phyloP scores from a whole-genome alignment of 1,284 basidiomycete genomes.

The Puccinia novopanici region DNA sequence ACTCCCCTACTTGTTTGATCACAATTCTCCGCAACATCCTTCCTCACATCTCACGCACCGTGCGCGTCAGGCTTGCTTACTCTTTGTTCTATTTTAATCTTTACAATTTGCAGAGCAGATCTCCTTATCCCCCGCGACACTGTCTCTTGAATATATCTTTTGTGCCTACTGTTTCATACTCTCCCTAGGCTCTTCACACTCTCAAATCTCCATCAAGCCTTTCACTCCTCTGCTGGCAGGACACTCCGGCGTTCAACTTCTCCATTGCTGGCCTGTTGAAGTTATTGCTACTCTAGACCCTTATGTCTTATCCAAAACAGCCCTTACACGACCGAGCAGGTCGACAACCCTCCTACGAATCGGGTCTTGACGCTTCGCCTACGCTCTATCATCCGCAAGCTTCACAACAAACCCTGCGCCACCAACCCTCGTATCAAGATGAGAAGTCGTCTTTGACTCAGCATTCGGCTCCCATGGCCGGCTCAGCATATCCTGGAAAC shows the following conservation, averaged over 20 bases:
- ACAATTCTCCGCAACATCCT: conserved; percentile 8
- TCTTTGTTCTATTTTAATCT: conserved; percentile 14
- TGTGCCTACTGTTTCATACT: conserved; percentile 8
- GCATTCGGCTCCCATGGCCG: conserved; percentile 8
- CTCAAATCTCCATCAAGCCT: not conserved
- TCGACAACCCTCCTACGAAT: conserved; percentile 26
- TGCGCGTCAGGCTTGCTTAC: conserved; percentile 8
- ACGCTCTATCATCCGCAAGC: conserved; percentile 12
- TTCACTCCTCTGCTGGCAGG: not conserved
- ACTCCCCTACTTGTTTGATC: conserved; percentile 10
- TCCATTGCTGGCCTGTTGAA: conserved; percentile 12
- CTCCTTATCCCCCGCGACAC: not conserved
- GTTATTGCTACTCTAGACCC: not conserved
- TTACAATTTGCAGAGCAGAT: conserved; percentile 14
- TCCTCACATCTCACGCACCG: not conserved
- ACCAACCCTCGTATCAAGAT: conserved; percentile 5
- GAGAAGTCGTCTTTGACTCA: conserved; percentile 16
- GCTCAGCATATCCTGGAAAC: not conserved
- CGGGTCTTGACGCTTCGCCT: conserved; percentile 18
- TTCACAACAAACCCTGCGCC: conserved; percentile 10
- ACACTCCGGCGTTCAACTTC: not conserved
- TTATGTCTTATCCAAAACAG: conserved; percentile 14
- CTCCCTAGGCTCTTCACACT: not conserved
- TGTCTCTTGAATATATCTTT: conserved; percentile 14
- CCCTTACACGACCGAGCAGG: conserved; percentile 3